These are phyloP conservation scores for Prototheca cutis DNA, from an alignment of 163 green algal species.

Conservation along the genomic window DNA sequence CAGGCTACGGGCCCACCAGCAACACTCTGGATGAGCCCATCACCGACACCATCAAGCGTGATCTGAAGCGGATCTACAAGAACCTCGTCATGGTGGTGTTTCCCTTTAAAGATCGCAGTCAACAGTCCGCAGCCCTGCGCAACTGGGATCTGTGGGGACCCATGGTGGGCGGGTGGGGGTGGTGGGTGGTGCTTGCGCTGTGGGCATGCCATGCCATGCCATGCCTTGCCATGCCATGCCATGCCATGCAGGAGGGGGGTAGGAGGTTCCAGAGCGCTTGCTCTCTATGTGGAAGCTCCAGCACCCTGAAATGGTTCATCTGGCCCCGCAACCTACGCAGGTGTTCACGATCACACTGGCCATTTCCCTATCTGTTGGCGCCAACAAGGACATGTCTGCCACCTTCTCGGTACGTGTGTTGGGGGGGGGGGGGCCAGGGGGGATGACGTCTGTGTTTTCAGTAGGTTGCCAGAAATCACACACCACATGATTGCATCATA, in stretches of 20 bases:
- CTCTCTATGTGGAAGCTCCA: background rate
- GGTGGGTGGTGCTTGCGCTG: background rate
- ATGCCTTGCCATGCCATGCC: too few species aligned
- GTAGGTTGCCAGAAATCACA: too few species aligned
- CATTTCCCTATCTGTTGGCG: constrained; percentile 56
- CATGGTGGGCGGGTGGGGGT: constrained; percentile 44
- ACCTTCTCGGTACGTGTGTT: constrained; percentile 81
- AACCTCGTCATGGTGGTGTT: constrained; percentile 81
- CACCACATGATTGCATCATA: too few species aligned
- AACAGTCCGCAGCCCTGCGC: constrained; percentile 62
- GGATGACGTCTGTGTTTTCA: too few species aligned
- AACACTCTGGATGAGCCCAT: constrained; percentile 91
- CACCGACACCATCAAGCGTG: constrained; percentile 75
- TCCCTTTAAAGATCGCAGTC: constrained; percentile 64
- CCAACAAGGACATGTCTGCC: constrained; percentile 34
- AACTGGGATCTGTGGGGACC: constrained; percentile 99
- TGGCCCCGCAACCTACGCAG: background rate
- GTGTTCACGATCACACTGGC: constrained; percentile 68
- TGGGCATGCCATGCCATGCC: too few species aligned
- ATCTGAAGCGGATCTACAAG: constrained; percentile 73
- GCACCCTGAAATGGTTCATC: background rate
- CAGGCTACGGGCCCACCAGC: constrained; percentile 1
- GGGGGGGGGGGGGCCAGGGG: too few species aligned
- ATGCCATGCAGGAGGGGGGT: too few species aligned
- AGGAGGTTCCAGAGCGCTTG: background rate